Evolutionary conservation across 352 stramenopile species (phyloP), one percentile per base, ranked within the genome.

Genomic region (Phytophthora pinifolia): DNA sequence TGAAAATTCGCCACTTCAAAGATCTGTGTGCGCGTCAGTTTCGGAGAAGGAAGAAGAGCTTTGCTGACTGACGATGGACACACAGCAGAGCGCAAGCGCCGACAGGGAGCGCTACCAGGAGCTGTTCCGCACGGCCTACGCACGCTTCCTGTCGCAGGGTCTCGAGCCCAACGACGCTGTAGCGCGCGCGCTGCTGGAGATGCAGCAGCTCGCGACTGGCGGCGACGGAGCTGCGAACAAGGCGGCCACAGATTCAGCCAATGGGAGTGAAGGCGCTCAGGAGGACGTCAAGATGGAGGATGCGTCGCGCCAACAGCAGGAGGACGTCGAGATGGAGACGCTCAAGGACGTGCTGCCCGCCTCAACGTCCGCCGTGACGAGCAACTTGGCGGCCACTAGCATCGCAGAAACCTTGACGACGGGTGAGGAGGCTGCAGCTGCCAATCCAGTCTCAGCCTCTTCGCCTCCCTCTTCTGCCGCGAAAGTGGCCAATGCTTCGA

Each of bases 91-190:
- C 33, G 37, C 48, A 20, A 46, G 10, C 25, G 37, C 25, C 18
- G 51, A 37, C 29, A n/a, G 37, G 25, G 58, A 72, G 50, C 53
- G 66, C 15, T 65, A 73, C 35, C 70, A 78, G 54, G 51, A 65
- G 54, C 39, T 76, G 4, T 92, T 92, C 62, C 79, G 67, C 34
- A 70, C 68, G 1, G 65, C 63, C 8, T 92, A 87, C 52, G 49
- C 64, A 45, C 70, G 72, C 45, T 59, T 81, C 10, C 44, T 89
- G 12, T 72, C 73, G 0, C 57, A 79, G 20, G 82, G 82, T 14
- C 25, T 86, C 8, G 65, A 70, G 6, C 79, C 77, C 1, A 89
- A 88, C 34, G 77, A 85, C 35, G 82, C 82, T 0, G 82, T 78
- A 2, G 79, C 79, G 13, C 54, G 55, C 20, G 72, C 82, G 2